These are phyloP conservation scores for Fagopyrum esculentum DNA, from an alignment of 148 eudicot species.

Conservation along the genomic window DNA sequence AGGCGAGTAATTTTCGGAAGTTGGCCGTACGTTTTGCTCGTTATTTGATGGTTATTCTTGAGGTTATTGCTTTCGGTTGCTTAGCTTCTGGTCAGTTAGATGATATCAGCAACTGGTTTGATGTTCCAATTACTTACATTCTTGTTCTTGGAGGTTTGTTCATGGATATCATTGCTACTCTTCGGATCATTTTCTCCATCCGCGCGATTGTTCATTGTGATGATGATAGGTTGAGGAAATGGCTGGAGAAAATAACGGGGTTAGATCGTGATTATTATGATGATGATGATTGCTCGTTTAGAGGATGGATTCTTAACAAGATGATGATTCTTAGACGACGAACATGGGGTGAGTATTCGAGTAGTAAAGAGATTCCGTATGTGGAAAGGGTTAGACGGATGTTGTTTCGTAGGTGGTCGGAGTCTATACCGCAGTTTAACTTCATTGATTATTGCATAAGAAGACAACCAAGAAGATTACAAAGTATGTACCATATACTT, in stretches of 20 bases:
- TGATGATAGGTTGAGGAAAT: background rate
- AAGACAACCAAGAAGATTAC: background rate
- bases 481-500: background rate
- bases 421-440: background rate
- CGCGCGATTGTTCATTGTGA: background rate
- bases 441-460: background rate
- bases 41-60: background rate
- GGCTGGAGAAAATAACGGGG: too few relatives aligned
- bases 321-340: background rate
- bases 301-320: background rate
- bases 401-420: background rate
- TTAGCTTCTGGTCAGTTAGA: background rate
- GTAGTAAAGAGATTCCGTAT: background rate
- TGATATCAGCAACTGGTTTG: background rate
- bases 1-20: background rate
- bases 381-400: background rate
- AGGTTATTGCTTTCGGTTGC: background rate
- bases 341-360: background rate
- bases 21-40: background rate
- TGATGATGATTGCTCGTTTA: background rate
- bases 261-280: background rate
- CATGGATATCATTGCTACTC: slow-evolving; percentile 1
- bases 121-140: background rate
- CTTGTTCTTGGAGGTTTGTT: background rate
- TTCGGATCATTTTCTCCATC: background rate